A percentile compares a stretch with the other conserved stretches of the same genome.
phyloP scores from a whole-genome alignment of 768 basidiomycete species.

The Termitomyces sp. region DNA sequence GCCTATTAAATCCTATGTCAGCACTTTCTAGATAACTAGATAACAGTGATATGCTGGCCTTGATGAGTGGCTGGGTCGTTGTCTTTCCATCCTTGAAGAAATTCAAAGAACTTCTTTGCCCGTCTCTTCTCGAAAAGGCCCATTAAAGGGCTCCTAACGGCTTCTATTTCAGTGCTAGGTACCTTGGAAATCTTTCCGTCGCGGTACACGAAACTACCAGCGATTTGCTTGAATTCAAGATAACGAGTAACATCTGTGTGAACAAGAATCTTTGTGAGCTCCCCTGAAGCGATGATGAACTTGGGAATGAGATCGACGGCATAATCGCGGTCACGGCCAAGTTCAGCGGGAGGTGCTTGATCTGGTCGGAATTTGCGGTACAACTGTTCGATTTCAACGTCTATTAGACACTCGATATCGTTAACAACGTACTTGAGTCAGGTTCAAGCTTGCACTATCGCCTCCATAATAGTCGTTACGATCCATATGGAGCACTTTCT shows the following conservation, averaged over 20 bases:
- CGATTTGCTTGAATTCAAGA: slow-evolving; percentile 99
- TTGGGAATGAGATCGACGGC: slow-evolving; percentile 98
- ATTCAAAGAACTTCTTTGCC: slow-evolving; percentile 98
- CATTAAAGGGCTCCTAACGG: slow-evolving; percentile 92
- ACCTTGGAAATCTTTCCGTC: slow-evolving; percentile 98
- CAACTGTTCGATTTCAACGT: slow-evolving; percentile 45
- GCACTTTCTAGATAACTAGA: neutral
- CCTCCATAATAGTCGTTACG: slow-evolving; percentile 99
- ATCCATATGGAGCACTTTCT: slow-evolving; percentile 99
- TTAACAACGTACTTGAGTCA: slow-evolving; percentile 74
- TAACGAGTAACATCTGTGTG: slow-evolving; percentile 99
- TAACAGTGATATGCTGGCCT: slow-evolving; percentile 39
- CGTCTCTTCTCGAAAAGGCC: slow-evolving; percentile 98
- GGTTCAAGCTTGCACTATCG: slow-evolving; percentile 93
- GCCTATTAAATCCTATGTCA: slow-evolving; percentile 37
- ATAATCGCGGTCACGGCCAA: slow-evolving; percentile 97
- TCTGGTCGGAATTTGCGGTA: slow-evolving; percentile 91
- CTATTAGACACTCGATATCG: neutral
- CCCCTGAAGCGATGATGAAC: slow-evolving; percentile 98
- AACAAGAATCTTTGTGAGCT: slow-evolving; percentile 96
- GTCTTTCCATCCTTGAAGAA: slow-evolving; percentile 92
- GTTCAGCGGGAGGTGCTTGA: slow-evolving; percentile 69
- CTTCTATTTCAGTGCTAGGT: slow-evolving; percentile 96
- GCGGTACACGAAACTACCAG: slow-evolving; percentile 95
- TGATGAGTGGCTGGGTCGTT: slow-evolving; percentile 95